These are phyloP conservation scores for Fusarium nisikadoi DNA, from an alignment of 2,329 filamentous ascomycete genomes.

Conservation along the genomic window DNA sequence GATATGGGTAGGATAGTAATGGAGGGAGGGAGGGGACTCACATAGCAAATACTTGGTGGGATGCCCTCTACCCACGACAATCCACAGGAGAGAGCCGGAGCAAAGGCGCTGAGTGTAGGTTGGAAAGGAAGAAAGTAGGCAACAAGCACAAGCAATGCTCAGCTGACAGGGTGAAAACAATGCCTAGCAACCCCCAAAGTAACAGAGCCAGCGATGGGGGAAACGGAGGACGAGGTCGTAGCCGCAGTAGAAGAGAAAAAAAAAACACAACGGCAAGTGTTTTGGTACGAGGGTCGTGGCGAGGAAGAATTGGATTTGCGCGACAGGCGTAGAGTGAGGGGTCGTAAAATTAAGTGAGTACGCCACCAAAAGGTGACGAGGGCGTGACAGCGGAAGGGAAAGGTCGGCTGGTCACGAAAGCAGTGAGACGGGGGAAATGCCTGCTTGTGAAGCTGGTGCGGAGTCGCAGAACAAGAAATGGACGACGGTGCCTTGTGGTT, in stretches of 20 bases:
- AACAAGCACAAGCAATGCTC: constrained; percentile 26
- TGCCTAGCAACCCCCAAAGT: constrained; percentile 38
- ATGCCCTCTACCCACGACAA: constrained; percentile 60
- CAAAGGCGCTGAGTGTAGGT: constrained; percentile 50
- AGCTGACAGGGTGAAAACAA: constrained; percentile 33
- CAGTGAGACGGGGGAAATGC: constrained; percentile 45
- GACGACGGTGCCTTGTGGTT: constrained; percentile 32
- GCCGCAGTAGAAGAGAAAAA: constrained; percentile 17
- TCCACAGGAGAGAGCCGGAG: constrained; percentile 58
- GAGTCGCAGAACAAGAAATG: constrained; percentile 36
- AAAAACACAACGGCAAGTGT: constrained; percentile 34
- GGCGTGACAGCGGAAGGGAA: constrained; percentile 40
- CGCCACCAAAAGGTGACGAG: constrained; percentile 42
- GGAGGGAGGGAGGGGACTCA: constrained; percentile 50
- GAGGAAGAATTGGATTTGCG: constrained; percentile 44
- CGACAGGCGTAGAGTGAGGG: constrained; percentile 41
- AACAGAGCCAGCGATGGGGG: constrained; percentile 32
- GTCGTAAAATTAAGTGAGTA: constrained; percentile 38
- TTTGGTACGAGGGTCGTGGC: constrained; percentile 42
- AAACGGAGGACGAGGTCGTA: constrained; percentile 38
- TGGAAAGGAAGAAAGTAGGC: constrained; percentile 22
- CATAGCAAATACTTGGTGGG: constrained; percentile 54
- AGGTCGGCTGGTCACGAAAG: constrained; percentile 42
- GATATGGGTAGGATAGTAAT: constrained; percentile 15
- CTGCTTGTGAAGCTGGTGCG: constrained; percentile 36